phyloP scores from a whole-genome alignment of 2,329 filamentous ascomycete species.

The Aspergillus fumigatus region DNA sequence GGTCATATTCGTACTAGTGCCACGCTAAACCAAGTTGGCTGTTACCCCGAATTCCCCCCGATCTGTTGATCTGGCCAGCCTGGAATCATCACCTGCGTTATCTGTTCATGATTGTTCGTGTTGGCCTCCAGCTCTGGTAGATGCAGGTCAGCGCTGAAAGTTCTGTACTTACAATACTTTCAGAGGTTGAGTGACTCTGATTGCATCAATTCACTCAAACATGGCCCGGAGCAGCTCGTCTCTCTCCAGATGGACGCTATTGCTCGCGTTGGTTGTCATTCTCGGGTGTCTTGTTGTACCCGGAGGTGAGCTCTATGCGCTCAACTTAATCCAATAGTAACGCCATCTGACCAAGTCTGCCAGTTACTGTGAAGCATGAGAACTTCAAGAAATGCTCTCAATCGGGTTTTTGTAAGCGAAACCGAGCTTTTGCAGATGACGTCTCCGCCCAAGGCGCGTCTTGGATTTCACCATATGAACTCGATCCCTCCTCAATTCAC shows the following conservation, averaged over 20 bases:
- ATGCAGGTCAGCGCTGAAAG: conserved; percentile 28
- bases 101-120: conserved; percentile 4
- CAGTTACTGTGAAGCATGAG: conserved; percentile 85
- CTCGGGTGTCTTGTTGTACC: conserved; percentile 59
- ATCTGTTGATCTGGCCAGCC: conserved; percentile 27
- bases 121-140: conserved; percentile 19
- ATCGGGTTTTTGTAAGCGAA: conserved; percentile 95
- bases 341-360: not conserved
- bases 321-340: not conserved
- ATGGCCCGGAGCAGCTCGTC: conserved; percentile 51
- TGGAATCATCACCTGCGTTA: conserved; percentile 19
- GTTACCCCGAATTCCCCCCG: conserved; percentile 13
- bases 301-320: conserved; percentile 51
- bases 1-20: conserved; percentile 9
- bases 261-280: conserved; percentile 56
- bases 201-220: conserved; percentile 19
- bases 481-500: conserved; percentile 66
- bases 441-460: conserved; percentile 59
- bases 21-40: conserved; percentile 9
- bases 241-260: conserved; percentile 62
- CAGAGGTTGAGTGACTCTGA: conserved; percentile 33
- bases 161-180: conserved; percentile 15
- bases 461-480: conserved; percentile 77
- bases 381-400: conserved; percentile 97
- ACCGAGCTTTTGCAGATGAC: conserved; percentile 80